These are phyloP conservation scores for Cymbopogon flexuosus DNA, from an alignment of 202 grass and related monocot species.

Conservation along the genomic window DNA sequence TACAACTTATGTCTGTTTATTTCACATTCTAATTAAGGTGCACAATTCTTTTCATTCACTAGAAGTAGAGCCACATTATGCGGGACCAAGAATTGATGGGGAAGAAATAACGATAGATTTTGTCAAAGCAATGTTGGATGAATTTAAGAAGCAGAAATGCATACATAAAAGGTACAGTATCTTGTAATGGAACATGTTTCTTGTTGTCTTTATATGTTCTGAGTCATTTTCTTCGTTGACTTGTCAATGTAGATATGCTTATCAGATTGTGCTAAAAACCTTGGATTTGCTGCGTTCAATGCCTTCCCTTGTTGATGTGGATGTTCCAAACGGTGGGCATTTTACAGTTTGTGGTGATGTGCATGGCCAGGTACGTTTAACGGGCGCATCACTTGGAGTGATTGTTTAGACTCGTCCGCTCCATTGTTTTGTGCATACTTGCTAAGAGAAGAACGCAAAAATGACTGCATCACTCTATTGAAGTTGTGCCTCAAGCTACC, in stretches of 20 bases:
- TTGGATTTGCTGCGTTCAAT: slow-evolving; percentile 49
- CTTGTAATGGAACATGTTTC: background rate
- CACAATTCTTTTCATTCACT: slow-evolving; percentile 8
- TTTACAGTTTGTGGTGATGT: slow-evolving; percentile 94
- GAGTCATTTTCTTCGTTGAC: slow-evolving; percentile 22
- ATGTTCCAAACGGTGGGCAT: slow-evolving; percentile 46
- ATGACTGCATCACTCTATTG: background rate
- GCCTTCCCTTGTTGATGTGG: slow-evolving; percentile 83
- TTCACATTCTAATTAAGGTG: slow-evolving; percentile 14
- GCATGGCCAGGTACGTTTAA: slow-evolving; percentile 66
- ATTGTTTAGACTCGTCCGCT: background rate
- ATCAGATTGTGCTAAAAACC: slow-evolving; percentile 67
- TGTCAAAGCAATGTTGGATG: slow-evolving; percentile 69
- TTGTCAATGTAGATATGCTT: slow-evolving; percentile 51
- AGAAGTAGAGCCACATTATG: slow-evolving; percentile 73
- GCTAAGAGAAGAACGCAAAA: background rate
- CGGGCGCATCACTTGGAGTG: background rate
- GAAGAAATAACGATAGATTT: slow-evolving; percentile 65
- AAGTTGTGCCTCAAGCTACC: background rate
- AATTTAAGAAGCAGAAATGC: slow-evolving; percentile 69
- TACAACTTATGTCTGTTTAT: background rate
- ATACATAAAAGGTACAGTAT: slow-evolving; percentile 65
- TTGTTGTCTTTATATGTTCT: background rate
- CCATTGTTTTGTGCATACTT: background rate
- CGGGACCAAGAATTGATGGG: slow-evolving; percentile 60